These are phyloP conservation scores for Apiotrichum gamsii DNA, from an alignment of 1,284 basidiomycete genomes.

Conservation along the genomic window DNA sequence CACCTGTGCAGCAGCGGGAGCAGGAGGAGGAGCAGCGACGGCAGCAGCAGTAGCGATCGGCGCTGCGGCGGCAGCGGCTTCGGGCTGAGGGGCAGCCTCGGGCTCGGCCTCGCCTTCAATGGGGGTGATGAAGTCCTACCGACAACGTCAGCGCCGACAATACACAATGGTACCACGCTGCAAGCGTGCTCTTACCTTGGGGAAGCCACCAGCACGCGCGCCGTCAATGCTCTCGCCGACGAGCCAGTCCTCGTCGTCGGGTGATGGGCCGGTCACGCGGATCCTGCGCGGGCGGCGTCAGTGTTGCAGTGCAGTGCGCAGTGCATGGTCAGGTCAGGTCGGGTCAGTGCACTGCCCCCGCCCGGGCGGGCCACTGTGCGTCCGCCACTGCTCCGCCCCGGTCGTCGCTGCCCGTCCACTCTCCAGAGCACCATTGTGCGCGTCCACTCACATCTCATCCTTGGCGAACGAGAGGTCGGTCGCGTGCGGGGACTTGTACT, in stretches of 20 bases:
- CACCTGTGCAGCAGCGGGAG: neutral
- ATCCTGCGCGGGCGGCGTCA: slow-evolving; percentile 39
- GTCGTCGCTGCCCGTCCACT: too few species aligned
- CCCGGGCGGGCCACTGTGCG: too few species aligned
- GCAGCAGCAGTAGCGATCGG: neutral
- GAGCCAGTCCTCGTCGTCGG: slow-evolving; percentile 47
- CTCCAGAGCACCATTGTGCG: too few species aligned
- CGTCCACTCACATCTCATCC: slow-evolving; percentile 46
- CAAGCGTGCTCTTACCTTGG: slow-evolving; percentile 31
- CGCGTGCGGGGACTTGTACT: slow-evolving; percentile 47
- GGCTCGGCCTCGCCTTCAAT: slow-evolving; percentile 25
- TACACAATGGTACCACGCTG: neutral
- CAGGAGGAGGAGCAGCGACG: neutral
- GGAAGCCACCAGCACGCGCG: slow-evolving; percentile 42
- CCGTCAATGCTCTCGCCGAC: slow-evolving; percentile 44
- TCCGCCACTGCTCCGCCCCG: neutral
- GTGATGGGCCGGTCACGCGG: slow-evolving; percentile 42
- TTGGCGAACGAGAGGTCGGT: slow-evolving; percentile 48
- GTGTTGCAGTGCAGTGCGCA: too few species aligned
- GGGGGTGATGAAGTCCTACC: slow-evolving; percentile 39
- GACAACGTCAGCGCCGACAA: too few species aligned
- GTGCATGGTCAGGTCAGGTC: neutral
- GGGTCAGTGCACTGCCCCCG: too few species aligned
- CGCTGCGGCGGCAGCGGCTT: neutral
- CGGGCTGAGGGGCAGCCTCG: neutral